Evolutionary conservation across 2,329 filamentous ascomycete species (phyloP).

Genomic region (Fusarium begoniae): DNA sequence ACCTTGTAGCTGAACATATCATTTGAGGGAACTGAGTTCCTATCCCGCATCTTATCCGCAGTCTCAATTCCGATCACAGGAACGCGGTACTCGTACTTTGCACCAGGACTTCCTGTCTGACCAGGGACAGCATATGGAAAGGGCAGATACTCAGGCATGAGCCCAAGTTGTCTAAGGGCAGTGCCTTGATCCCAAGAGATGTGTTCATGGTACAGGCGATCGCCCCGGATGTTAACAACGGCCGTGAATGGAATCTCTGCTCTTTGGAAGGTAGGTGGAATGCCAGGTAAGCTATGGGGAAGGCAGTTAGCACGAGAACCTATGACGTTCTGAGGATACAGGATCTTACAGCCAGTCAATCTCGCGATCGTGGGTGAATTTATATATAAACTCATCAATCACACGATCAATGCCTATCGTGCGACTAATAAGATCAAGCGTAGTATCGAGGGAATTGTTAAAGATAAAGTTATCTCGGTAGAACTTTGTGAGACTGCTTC

Average conservation of each 20-base stretch:
- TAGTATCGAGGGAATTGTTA: conserved; percentile 73
- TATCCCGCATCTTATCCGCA: conserved; percentile 46
- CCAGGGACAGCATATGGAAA: conserved; percentile 65
- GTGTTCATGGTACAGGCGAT: conserved; percentile 72
- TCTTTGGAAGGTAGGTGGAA: conserved; percentile 62
- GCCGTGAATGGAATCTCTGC: conserved; percentile 69
- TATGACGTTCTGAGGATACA: neutral
- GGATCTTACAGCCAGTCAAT: conserved; percentile 73
- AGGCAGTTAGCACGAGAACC: neutral
- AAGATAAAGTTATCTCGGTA: conserved; percentile 80
- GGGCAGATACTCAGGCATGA: conserved; percentile 67
- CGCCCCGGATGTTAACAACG: conserved; percentile 71
- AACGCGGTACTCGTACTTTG: conserved; percentile 43
- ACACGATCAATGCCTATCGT: conserved; percentile 77
- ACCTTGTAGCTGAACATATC: conserved; percentile 38
- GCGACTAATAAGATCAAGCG: conserved; percentile 74
- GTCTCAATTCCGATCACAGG: conserved; percentile 47
- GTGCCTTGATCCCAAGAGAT: conserved; percentile 75
- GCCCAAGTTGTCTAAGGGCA: conserved; percentile 65
- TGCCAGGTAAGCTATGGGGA: conserved; percentile 55
- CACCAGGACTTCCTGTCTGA: conserved; percentile 31
- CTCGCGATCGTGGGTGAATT: conserved; percentile 68
- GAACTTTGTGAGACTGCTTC: conserved; percentile 69
- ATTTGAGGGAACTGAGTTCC: conserved; percentile 44
- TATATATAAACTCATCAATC: conserved; percentile 75